These are phyloP conservation scores for Paramecium sonneborni DNA, from an alignment of 73 alveolate species.

Conservation along the genomic window DNA sequence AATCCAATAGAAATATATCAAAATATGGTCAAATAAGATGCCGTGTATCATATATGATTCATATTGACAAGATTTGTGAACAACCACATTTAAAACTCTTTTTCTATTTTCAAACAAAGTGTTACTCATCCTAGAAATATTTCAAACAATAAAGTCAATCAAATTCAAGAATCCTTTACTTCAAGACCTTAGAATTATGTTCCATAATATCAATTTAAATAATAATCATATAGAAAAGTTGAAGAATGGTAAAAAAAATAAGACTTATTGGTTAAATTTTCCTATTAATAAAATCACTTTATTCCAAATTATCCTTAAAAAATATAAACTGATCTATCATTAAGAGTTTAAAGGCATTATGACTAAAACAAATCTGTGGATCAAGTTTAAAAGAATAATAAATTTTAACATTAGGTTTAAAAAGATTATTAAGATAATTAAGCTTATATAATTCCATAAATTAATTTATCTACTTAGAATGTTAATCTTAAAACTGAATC, in stretches of 20 bases:
- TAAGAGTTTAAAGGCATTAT: not conserved
- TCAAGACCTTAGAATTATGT: not conserved
- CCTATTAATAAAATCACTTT: not conserved
- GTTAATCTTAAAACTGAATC: not conserved
- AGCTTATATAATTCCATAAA: too few relatives aligned
- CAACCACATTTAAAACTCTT: not conserved
- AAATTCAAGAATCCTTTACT: not conserved
- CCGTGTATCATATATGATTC: not conserved
- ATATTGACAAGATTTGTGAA: conserved; percentile 13
- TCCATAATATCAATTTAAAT: not conserved
- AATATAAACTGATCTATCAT: not conserved
- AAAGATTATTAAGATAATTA: not conserved
- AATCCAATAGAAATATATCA: not conserved
- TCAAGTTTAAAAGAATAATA: not conserved
- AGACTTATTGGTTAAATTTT: not conserved
- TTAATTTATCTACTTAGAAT: not conserved
- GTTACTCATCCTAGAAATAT: not conserved
- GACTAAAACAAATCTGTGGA: not conserved
- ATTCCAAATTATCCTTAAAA: not conserved
- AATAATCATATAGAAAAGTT: not conserved
- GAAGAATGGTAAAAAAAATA: not conserved
- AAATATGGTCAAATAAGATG: not conserved
- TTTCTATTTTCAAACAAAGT: not conserved
- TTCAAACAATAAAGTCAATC: not conserved
- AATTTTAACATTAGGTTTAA: too few relatives aligned